Conservation (phyloP, 352 stramenopile species). For the Albugo laibachii region DNA sequence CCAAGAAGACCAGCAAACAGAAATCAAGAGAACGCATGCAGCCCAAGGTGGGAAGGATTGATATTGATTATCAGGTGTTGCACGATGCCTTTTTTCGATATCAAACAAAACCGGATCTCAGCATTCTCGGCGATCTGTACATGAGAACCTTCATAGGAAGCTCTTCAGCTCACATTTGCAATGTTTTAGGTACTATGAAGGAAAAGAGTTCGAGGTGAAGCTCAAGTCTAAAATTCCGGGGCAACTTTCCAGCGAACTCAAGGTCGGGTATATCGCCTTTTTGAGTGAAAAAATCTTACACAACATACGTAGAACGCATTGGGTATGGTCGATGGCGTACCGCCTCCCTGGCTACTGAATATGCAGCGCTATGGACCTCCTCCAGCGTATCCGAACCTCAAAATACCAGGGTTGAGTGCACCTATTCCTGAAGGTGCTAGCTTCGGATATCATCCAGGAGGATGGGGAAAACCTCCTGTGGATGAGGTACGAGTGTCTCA, state of each 20-base stretch:
- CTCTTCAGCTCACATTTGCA: not conserved
- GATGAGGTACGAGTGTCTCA: conserved; percentile 36
- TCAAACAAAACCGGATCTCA: conserved; percentile 93
- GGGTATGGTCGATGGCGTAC: conserved; percentile 84
- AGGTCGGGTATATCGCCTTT: conserved; percentile 10
- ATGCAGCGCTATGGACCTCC: conserved; percentile 97
- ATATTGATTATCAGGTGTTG: conserved; percentile 96
- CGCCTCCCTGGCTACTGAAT: conserved; percentile 95
- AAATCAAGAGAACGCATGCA: conserved; percentile 84
- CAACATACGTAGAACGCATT: conserved; percentile 48
- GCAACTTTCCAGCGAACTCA: conserved; percentile 68
- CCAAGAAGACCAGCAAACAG: conserved; percentile 84
- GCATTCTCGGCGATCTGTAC: conserved; percentile 63
- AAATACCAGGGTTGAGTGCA: conserved; percentile 94
- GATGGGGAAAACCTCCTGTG: conserved; percentile 95
- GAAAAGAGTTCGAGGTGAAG: conserved; percentile 91
- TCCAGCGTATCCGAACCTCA: conserved; percentile 90
- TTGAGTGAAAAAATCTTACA: not conserved
- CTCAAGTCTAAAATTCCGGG: conserved; percentile 82
- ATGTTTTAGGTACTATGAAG: conserved; percentile 90
- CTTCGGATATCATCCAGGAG: conserved; percentile 92
- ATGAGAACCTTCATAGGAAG: conserved; percentile 20
- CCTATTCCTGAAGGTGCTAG: conserved; percentile 85
- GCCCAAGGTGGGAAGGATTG: conserved; percentile 91
- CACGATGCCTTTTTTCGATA: conserved; percentile 98